phyloP scores from a whole-genome alignment of 2,329 filamentous ascomycete genomes.

The Madurella fahalii region DNA sequence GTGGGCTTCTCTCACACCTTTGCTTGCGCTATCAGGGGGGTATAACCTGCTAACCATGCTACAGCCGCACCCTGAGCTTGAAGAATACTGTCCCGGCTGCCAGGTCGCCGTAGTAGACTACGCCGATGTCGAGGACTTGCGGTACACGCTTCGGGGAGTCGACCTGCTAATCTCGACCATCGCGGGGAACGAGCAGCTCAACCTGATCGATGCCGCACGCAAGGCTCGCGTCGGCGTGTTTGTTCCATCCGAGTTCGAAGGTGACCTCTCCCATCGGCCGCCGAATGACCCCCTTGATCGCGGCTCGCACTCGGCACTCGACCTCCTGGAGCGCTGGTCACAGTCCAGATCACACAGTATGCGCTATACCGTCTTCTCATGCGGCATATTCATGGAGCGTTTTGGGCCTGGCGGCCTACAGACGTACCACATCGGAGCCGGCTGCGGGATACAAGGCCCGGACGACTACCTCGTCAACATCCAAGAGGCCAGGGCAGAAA shows the following conservation, averaged over 20 bases:
- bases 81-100: constrained; percentile 47
- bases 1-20: constrained; percentile 39
- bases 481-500: constrained; percentile 52
- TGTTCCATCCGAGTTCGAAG: constrained; percentile 73
- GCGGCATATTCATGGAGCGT: constrained; percentile 71
- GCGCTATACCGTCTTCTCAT: constrained; percentile 66
- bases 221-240: constrained; percentile 62
- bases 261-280: constrained; percentile 52
- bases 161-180: constrained; percentile 75
- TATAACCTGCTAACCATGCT: constrained; percentile 13
- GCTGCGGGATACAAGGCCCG: constrained; percentile 50
- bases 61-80: constrained; percentile 53
- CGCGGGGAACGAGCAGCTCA: constrained; percentile 60
- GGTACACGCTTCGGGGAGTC: constrained; percentile 64
- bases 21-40: not conserved
- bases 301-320: constrained; percentile 53
- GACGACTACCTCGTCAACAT: constrained; percentile 66
- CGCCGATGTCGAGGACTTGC: constrained; percentile 51
- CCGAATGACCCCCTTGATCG: constrained; percentile 58
- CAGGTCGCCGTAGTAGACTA: constrained; percentile 70
- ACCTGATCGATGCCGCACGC: constrained; percentile 68
- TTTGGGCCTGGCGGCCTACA: constrained; percentile 65
- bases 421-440: constrained; percentile 53
- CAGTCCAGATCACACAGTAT: constrained; percentile 47
- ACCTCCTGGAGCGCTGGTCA: constrained; percentile 52